Conservation (phyloP, 257 asterid species). For the Solanum bulbocastanum region DNA sequence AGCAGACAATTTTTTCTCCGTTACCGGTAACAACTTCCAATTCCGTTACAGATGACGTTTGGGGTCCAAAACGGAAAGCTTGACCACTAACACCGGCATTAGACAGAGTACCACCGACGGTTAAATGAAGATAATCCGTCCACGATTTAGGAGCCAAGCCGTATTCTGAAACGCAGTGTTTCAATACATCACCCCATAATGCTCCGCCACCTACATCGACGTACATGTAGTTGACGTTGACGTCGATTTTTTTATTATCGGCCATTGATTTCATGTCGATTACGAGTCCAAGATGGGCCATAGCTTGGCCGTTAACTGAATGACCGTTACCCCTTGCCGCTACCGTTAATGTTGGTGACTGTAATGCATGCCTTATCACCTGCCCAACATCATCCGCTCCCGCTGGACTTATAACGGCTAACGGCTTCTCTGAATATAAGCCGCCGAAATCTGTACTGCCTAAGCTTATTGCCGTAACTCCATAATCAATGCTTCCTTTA, state of each 20-base stretch:
- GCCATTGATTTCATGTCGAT: conserved; percentile 55
- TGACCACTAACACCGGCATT: conserved; percentile 98
- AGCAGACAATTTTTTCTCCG: conserved; percentile 66
- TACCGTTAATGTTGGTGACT: conserved; percentile 51
- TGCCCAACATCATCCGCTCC: conserved; percentile 47
- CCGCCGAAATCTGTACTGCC: conserved; percentile 79
- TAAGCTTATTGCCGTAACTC: neutral
- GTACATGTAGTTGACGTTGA: conserved; percentile 13
- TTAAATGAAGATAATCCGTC: conserved; percentile 81
- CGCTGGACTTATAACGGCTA: conserved; percentile 53
- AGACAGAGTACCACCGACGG: conserved; percentile 91
- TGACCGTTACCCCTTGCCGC: conserved; percentile 98
- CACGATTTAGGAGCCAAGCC: conserved; percentile 81
- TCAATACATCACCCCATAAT: conserved; percentile 80
- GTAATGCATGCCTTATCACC: conserved; percentile 37
- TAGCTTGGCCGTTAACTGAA: conserved; percentile 89
- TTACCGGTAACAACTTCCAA: conserved; percentile 88
- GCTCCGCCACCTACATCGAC: conserved; percentile 91
- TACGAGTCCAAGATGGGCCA: conserved; percentile 72
- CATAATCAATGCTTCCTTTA: conserved; percentile 31
- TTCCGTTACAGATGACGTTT: conserved; percentile 80
- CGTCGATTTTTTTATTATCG: conserved; percentile 13
- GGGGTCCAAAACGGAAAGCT: conserved; percentile 63
- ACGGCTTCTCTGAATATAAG: conserved; percentile 34
- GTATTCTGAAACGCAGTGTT: conserved; percentile 36